phyloP scores from a whole-genome alignment of 345 rosid species.

The Hibiscus tridactylites region DNA sequence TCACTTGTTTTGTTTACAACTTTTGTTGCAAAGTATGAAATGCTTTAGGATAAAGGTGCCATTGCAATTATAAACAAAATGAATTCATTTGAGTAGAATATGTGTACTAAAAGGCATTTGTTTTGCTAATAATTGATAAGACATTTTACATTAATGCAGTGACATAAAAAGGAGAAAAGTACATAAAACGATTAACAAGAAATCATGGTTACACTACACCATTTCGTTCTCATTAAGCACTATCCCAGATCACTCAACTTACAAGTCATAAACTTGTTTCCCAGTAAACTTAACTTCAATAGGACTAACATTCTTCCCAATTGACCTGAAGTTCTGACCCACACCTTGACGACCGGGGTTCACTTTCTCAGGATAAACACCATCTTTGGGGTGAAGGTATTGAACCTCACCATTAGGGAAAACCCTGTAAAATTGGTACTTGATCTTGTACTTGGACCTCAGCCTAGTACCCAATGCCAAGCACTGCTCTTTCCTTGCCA shows the following conservation, averaged over 20 bases:
- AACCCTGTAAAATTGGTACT: constrained; percentile 90
- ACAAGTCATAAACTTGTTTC: constrained; percentile 78
- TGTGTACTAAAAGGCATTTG: neutral
- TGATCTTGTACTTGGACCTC: constrained; percentile 95
- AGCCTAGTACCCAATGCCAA: constrained; percentile 84
- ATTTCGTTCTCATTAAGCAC: neutral
- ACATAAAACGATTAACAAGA: neutral
- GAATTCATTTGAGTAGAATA: neutral
- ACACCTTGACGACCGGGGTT: constrained; percentile 84
- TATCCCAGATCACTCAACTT: constrained; percentile 5
- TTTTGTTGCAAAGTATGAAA: neutral
- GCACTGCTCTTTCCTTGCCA: constrained; percentile 86
- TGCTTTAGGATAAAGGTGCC: neutral
- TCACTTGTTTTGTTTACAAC: neutral
- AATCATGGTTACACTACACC: neutral
- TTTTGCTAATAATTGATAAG: too few species aligned
- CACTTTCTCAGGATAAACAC: constrained; percentile 93
- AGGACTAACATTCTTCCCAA: constrained; percentile 82
- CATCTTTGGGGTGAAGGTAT: constrained; percentile 90
- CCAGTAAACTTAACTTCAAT: constrained; percentile 96
- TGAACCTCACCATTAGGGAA: constrained; percentile 94
- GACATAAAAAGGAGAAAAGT: neutral
- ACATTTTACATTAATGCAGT: too few species aligned
- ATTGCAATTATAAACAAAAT: neutral
- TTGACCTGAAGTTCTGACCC: constrained; percentile 71